A percentile compares a stretch with the other conserved stretches of the same genome.
These are phyloP conservation scores for Juglanconis oblonga DNA, from an alignment of 2,329 filamentous ascomycete species.

Conservation along the genomic window DNA sequence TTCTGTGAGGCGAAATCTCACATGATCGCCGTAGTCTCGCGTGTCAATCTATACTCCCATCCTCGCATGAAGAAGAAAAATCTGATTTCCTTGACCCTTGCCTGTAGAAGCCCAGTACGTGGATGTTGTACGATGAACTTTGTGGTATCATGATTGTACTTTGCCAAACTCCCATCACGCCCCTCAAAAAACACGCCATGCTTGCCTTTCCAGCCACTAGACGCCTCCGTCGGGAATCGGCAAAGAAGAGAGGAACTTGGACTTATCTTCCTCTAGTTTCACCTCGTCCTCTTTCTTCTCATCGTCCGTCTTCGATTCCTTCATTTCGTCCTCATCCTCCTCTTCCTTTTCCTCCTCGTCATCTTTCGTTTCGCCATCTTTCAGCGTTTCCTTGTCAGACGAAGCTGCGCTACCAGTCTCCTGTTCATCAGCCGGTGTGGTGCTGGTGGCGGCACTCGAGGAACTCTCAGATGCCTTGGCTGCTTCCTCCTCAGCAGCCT, in stretches of 20 bases:
- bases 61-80: not conserved
- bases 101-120: not conserved
- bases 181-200: not conserved
- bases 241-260: not conserved
- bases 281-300: not conserved
- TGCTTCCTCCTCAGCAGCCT: slow-evolving; percentile 11
- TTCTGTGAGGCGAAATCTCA: no score
- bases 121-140: not conserved
- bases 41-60: no score
- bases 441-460: not conserved
- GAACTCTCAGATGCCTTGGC: not conserved
- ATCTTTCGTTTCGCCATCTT: not conserved
- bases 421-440: not conserved
- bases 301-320: not conserved
- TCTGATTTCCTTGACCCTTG: not conserved
- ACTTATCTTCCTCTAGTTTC: not conserved
- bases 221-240: not conserved
- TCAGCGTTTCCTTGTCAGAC: not conserved
- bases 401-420: not conserved
- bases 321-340: not conserved
- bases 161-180: not conserved
- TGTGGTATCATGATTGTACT: slow-evolving; percentile 12
- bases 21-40: no score
- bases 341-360: not conserved
- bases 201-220: not conserved